Base-by-base conservation (phyloP, 2,329 filamentous ascomycete species). In the Pleomassaria siparia region DNA sequence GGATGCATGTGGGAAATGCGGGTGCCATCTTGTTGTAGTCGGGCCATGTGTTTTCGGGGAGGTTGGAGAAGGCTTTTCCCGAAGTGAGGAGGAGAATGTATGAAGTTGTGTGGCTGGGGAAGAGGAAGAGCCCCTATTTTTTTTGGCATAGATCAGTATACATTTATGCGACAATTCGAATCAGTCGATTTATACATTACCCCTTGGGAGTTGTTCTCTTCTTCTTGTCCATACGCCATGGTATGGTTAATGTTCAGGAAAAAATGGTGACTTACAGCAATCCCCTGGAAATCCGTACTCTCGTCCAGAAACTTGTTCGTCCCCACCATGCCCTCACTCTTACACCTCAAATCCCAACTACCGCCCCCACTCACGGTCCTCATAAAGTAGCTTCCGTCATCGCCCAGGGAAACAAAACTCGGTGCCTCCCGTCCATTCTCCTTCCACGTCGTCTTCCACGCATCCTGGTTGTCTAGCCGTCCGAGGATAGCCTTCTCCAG, bases 21-120 rank as follows among this genome's bases (percentile, higher is more conserved):
- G 56, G 51, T 4, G 59, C 52, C 51, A 67, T 61, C 29, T 65
- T 67, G 37, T 62, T 60, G 47, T 67, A 67, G 43, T 67, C 63
- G 1, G 35, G 43, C 64, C 64, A 67, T 16, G 64, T 67, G 26
- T 59, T 55, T 33, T 66, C 63, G 9, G 64, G 64, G 4, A 67
- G 53, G 20, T 67, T 67, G 4, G 63, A 66, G 43, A 63, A 67
- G 11, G 60, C 53, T 49, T 64, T 63, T 10, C 64, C 63, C 16
- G 47, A 50, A 1, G 55, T 62, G 35, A 62, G 56, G 26, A 66
- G 50, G 1, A 66, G 50, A 10, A 67, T 53, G 46, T 67, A 66
- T 15, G 59, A 60, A 13, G 58, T 43, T 28, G 62, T 49, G 16
- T 61, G 46, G 1, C 51, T 42, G 6, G 60, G 59, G 50, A 67